These are phyloP conservation scores for Tylopilus sp. DNA, from an alignment of 768 basidiomycete genomes.

Conservation along the genomic window DNA sequence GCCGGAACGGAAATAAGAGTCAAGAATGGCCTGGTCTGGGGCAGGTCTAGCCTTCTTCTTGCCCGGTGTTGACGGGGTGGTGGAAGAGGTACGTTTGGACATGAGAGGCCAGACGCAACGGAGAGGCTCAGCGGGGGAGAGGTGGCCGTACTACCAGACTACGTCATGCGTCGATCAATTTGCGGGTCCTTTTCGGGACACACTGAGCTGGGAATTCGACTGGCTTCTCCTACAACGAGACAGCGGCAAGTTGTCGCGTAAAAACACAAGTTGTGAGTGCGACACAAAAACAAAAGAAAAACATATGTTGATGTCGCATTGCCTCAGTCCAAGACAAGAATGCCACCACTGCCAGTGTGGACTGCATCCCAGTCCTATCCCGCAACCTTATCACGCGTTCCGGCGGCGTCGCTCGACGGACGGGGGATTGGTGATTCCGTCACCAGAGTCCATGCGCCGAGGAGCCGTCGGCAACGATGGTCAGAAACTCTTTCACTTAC, in stretches of 20 bases:
- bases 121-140: constrained; percentile 14
- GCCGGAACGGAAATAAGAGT: constrained; percentile 25
- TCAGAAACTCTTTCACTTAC: neutral
- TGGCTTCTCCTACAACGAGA: neutral
- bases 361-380: constrained; percentile 3
- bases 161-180: constrained; percentile 30
- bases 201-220: neutral
- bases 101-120: constrained; percentile 12
- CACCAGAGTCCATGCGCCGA: neutral
- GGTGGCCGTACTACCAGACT: constrained; percentile 10
- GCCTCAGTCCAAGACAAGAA: constrained; percentile 1
- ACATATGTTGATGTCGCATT: neutral
- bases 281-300: neutral
- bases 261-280: constrained; percentile 3
- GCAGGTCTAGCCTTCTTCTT: constrained; percentile 23
- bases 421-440: constrained; percentile 2
- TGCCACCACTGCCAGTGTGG: constrained; percentile 22
- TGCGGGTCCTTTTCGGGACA: constrained; percentile 20
- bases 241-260: neutral
- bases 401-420: constrained; percentile 15
- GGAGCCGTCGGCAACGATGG: neutral
- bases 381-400: constrained; percentile 11
- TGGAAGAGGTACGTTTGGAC: constrained; percentile 17
- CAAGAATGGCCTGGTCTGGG: constrained; percentile 18
- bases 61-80: constrained; percentile 5